Conservation (phyloP, 2,329 filamentous ascomycete species). For the Aureobasidium sp. region DNA sequence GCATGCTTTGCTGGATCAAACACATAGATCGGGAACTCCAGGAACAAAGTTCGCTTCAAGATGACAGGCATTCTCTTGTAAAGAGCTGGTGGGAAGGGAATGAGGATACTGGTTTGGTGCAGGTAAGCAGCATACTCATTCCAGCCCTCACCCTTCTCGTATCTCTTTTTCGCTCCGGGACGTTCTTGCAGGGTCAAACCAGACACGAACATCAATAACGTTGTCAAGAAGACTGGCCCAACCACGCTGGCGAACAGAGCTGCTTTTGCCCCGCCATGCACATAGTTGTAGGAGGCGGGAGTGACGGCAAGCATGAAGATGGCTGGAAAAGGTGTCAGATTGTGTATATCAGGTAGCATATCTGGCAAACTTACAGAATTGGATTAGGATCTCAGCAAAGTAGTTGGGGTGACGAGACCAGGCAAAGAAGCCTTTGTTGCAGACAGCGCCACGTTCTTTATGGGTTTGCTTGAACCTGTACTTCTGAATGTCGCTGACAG, state of each 20-base stretch:
- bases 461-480: constrained; percentile 52
- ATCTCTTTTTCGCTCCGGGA: constrained; percentile 62
- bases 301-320: constrained; percentile 63
- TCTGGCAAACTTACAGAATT: constrained; percentile 48
- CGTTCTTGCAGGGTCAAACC: constrained; percentile 59
- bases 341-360: neutral
- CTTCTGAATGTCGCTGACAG: constrained; percentile 56
- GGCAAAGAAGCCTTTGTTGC: constrained; percentile 55
- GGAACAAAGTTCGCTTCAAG: constrained; percentile 56
- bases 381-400: constrained; percentile 63
- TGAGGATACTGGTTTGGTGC: constrained; percentile 58
- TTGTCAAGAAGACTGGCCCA: constrained; percentile 55
- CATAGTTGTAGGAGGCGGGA: constrained; percentile 51
- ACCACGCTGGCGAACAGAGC: constrained; percentile 59
- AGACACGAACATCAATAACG: constrained; percentile 60
- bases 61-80: constrained; percentile 53
- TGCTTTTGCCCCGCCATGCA: constrained; percentile 48
- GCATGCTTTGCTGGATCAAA: constrained; percentile 57
- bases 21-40: constrained; percentile 64
- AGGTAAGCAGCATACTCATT: constrained; percentile 54
- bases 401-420: constrained; percentile 64
- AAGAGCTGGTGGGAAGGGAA: constrained; percentile 58
- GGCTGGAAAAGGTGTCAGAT: constrained; percentile 29
- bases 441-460: constrained; percentile 46
- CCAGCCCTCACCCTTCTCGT: constrained; percentile 57